Base-by-base conservation (phyloP, 768 basidiomycete species). In the Cantharellus cinnabarinus region DNA sequence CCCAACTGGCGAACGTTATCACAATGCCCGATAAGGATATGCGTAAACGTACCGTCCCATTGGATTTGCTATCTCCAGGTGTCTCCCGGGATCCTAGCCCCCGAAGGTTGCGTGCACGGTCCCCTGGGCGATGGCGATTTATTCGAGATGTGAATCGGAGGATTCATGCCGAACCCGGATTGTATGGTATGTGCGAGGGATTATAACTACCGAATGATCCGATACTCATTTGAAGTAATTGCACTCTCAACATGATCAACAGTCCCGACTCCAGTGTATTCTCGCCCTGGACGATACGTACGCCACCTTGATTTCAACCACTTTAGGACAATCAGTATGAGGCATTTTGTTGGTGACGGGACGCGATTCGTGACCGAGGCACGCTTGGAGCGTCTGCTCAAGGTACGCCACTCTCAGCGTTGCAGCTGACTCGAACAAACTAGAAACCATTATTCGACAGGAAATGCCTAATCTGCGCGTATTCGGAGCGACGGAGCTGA, bases 401-500 rank as follows among this genome's bases (percentile, higher is more conserved):
- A 87, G 76, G 87, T 85, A 61, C 35, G 76, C 20, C 20, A 29
- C 20, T 29, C 20, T 29, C 20, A 29, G 20, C 20, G 20, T 29
- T 29, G 20, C 20, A 29, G 20, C 34, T 48, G 20, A 29, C 20
- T 29, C 20, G 20, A 29, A 29, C 20, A 1, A 29, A 29, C 20
- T 29, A 29, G 20, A 29, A 29, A 29, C 20, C 20, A 29, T 29
- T 29, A 29, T 29, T 29, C 20, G 20, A 29, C 66, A 93, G 89
- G 89, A 94, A 77, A 81, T 83, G 71, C 88, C 89, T 0, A 90
- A 90, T 63, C 73, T 98, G 5, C 75, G 75, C n/a, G 77, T 81
- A 4, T 89, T 99, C 63, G 93, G 93, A n/a, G 91, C 89, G 3
- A 97, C 94, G 2, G 94, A 99, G 69, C 98, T 97, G 68, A 97